A percentile compares a stretch with the other conserved stretches of the same genome.
phyloP scores from a whole-genome alignment of 805 yeast genomes.

The Metschnikowia koreensis region DNA sequence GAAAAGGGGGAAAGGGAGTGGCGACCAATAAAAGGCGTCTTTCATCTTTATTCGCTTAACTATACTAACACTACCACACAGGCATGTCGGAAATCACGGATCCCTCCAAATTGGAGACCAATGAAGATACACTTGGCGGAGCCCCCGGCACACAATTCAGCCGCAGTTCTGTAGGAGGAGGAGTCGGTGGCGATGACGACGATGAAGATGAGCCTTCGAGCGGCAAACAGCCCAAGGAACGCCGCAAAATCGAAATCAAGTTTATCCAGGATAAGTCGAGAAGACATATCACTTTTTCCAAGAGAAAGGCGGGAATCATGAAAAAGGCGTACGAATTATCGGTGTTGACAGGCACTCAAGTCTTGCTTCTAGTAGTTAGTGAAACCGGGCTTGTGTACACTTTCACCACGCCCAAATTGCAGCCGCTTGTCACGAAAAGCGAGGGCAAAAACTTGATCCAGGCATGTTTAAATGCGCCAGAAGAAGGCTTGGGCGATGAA shows the following conservation, averaged over 20 bases:
- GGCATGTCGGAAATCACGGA: conserved; percentile 42
- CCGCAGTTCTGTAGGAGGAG: conserved; percentile 21
- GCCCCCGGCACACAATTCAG: conserved; percentile 23
- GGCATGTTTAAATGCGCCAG: conserved; percentile 97
- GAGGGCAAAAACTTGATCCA: conserved; percentile 97
- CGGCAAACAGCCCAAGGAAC: conserved; percentile 52
- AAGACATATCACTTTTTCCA: conserved; percentile 96
- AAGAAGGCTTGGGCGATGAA: conserved; percentile 68
- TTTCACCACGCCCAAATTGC: conserved; percentile 97
- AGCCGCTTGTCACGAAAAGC: conserved; percentile 94
- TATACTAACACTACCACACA: background rate
- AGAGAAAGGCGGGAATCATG: conserved; percentile 98
- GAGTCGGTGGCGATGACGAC: conserved; percentile 43
- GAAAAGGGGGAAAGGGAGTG: too few relatives aligned
- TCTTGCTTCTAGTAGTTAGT: conserved; percentile 86
- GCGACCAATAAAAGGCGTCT: too few relatives aligned
- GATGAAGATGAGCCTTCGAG: conserved; percentile 50
- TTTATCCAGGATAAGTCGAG: conserved; percentile 97
- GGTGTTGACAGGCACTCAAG: conserved; percentile 97
- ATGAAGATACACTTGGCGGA: conserved; percentile 24
- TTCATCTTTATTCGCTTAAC: conserved; percentile 5
- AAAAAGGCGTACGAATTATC: conserved; percentile 98
- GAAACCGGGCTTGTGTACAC: conserved; percentile 99
- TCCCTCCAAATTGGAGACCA: conserved; percentile 34
- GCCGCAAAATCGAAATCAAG: conserved; percentile 92